A percentile compares a stretch with the other conserved stretches of the same genome.
phyloP scores from a whole-genome alignment of 2,329 filamentous ascomycete genomes.

The Trematosphaeria pertusa region DNA sequence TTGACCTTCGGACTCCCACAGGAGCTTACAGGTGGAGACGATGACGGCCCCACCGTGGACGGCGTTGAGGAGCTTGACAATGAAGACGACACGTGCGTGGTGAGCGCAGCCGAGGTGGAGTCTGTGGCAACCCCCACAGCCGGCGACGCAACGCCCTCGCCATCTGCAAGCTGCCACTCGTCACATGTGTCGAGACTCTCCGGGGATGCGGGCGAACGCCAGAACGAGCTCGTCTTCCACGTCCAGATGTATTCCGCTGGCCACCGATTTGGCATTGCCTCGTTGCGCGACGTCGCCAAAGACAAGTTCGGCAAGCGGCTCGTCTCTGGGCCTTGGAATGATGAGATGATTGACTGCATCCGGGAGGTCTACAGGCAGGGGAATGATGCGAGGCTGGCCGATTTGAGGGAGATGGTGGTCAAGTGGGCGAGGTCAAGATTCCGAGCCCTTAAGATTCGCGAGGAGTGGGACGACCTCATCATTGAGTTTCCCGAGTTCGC shows the following conservation, averaged over 20 bases:
- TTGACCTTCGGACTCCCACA: conserved; percentile 11
- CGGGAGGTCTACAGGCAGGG: conserved; percentile 15
- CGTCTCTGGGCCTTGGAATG: conserved; percentile 3
- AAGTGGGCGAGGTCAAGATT: conserved; percentile 13
- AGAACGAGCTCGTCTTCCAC: conserved; percentile 18
- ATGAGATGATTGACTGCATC: conserved; percentile 17
- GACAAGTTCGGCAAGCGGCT: conserved; percentile 17
- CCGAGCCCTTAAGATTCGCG: conserved; percentile 7
- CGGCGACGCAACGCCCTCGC: not conserved
- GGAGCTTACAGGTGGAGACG: not conserved
- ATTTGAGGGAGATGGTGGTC: conserved; percentile 12
- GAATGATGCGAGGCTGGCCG: not conserved
- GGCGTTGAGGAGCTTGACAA: not conserved
- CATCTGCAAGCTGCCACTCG: not conserved
- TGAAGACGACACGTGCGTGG: conserved; percentile 1
- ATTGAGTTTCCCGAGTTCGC: conserved; percentile 17
- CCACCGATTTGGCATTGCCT: conserved; percentile 15
- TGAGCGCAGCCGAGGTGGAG: not conserved
- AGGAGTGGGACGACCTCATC: conserved; percentile 18
- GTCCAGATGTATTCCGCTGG: conserved; percentile 13
- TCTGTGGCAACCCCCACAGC: not conserved
- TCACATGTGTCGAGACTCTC: not conserved
- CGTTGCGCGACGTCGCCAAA: conserved; percentile 12
- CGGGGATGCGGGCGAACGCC: conserved; percentile 5
- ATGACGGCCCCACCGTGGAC: not conserved